Conservation (phyloP, 2,329 filamentous ascomycete genomes). For the Pseudocercospora cruenta region DNA sequence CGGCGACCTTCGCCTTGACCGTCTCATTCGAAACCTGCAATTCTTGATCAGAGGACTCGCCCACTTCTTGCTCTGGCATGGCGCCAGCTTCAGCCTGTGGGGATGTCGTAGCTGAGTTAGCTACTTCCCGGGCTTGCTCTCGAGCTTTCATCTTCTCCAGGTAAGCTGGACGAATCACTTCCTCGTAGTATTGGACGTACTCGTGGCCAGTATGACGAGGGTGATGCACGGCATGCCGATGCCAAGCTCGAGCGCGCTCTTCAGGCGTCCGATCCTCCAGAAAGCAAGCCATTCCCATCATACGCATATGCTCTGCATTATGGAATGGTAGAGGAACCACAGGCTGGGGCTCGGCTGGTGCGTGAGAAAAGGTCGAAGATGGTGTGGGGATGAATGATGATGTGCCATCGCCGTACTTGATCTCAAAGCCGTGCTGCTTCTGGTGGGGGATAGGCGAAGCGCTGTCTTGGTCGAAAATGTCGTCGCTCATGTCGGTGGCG, state of each 20-base stretch:
- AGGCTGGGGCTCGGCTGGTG: not conserved
- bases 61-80: not conserved
- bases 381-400: conserved; percentile 5
- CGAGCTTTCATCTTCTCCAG: conserved; percentile 17
- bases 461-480: not conserved
- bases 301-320: conserved; percentile 25
- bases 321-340: not conserved
- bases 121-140: not conserved
- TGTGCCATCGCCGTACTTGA: conserved; percentile 14
- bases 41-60: not conserved
- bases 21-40: not conserved
- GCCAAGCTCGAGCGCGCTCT: conserved; percentile 21
- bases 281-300: conserved; percentile 26
- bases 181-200: conserved; percentile 32
- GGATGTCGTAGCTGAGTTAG: not conserved
- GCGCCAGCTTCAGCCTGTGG: not conserved
- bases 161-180: conserved; percentile 26
- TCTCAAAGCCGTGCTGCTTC: conserved; percentile 13
- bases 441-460: not conserved
- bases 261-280: conserved; percentile 27
- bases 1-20: not conserved
- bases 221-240: conserved; percentile 16
- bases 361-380: not conserved
- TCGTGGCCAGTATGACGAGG: conserved; percentile 23
- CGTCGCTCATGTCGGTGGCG: not conserved